phyloP scores from a whole-genome alignment of 2,329 filamentous ascomycete genomes.

The Ophiostoma ips region DNA sequence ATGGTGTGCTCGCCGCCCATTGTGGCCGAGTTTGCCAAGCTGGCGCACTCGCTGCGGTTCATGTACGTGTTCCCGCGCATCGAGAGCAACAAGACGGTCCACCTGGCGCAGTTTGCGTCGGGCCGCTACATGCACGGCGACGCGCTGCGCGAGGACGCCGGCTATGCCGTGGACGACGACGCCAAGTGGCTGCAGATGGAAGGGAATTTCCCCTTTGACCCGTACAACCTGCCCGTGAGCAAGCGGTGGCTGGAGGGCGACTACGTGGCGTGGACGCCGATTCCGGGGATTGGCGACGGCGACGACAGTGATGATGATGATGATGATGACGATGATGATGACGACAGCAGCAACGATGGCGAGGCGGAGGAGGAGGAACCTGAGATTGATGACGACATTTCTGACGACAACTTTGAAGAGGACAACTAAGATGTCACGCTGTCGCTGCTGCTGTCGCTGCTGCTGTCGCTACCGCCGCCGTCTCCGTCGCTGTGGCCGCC shows the following conservation, averaged over 20 bases:
- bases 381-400: neutral
- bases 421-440: neutral
- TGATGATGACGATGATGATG: slow-evolving; percentile 19
- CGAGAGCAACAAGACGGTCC: slow-evolving; percentile 82
- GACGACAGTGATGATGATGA: slow-evolving; percentile 35
- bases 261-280: slow-evolving; percentile 67
- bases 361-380: neutral
- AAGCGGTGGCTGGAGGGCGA: slow-evolving; percentile 77
- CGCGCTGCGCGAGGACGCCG: slow-evolving; percentile 36
- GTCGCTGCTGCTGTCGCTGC: too few species aligned
- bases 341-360: slow-evolving; percentile 4
- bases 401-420: neutral
- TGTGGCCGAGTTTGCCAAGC: slow-evolving; percentile 79
- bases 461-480: too few species aligned
- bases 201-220: slow-evolving; percentile 94
- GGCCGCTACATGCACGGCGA: slow-evolving; percentile 39
- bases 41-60: slow-evolving; percentile 73
- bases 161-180: slow-evolving; percentile 44
- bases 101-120: slow-evolving; percentile 56
- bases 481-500: too few species aligned
- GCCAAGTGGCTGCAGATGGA: slow-evolving; percentile 78
- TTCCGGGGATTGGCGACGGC: slow-evolving; percentile 53
- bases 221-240: slow-evolving; percentile 79
- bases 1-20: slow-evolving; percentile 88
- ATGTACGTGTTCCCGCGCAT: slow-evolving; percentile 81